A percentile compares a stretch with the other conserved stretches of the same genome.
These are phyloP conservation scores for Metschnikowia proteae DNA, from an alignment of 805 yeast genomes.

Conservation along the genomic window DNA sequence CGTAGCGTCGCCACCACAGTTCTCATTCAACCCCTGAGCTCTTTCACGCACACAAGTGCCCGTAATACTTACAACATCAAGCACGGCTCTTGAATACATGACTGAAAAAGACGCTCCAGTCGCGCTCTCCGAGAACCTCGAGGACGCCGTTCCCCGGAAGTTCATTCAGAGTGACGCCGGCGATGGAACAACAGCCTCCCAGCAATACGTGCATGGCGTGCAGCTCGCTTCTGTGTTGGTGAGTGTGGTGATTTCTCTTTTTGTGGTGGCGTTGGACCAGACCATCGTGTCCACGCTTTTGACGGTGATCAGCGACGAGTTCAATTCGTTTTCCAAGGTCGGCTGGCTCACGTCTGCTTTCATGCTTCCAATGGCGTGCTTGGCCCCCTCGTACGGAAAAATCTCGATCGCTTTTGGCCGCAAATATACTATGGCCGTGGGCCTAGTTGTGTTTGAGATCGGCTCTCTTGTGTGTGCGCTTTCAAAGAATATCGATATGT, in stretches of 20 bases:
- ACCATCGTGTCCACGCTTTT: conserved; percentile 55
- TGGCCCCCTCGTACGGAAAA: conserved; percentile 57
- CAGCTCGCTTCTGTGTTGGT: conserved; percentile 23
- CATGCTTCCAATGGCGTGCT: conserved; percentile 49
- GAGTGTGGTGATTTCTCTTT: conserved; percentile 30
- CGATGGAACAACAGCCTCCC: conserved; percentile 36
- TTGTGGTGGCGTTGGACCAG: conserved; percentile 51
- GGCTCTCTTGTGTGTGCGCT: conserved; percentile 62
- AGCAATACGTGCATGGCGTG: conserved; percentile 32
- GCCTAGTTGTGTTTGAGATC: conserved; percentile 52
- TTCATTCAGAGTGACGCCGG: conserved; percentile 37
- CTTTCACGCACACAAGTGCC: too few species aligned
- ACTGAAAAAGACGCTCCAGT: neutral
- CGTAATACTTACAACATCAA: neutral
- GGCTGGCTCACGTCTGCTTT: conserved; percentile 61
- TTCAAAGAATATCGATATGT: conserved; percentile 50
- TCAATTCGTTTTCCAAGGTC: conserved; percentile 46
- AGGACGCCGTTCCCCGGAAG: neutral
- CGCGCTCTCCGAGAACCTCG: neutral
- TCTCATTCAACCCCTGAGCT: too few species aligned
- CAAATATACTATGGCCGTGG: conserved; percentile 44
- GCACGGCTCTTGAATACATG: neutral
- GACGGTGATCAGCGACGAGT: conserved; percentile 47
- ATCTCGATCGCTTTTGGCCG: conserved; percentile 56
- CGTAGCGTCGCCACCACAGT: too few species aligned